Evolutionary conservation across 2,329 filamentous ascomycete genomes (phyloP).

Genomic region (Lecanicillium sp.): DNA sequence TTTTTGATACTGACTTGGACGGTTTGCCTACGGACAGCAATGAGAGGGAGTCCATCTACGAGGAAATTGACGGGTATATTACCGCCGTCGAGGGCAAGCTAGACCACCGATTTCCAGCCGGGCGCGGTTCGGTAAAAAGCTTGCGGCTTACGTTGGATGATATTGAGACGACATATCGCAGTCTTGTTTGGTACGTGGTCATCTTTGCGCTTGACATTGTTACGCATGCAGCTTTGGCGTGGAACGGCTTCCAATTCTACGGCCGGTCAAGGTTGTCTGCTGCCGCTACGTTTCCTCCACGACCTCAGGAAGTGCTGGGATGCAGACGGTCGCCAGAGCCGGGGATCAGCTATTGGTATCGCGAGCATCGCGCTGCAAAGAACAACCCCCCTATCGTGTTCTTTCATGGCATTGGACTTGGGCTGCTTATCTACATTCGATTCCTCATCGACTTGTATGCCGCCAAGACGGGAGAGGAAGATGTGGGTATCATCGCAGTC

Average conservation of each 20-base stretch:
- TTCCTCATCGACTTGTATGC: conserved; percentile 44
- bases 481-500: conserved; percentile 55
- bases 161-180: conserved; percentile 51
- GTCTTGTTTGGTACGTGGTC: conserved; percentile 55
- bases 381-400: conserved; percentile 52
- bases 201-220: conserved; percentile 46
- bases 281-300: conserved; percentile 45
- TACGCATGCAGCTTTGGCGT: conserved; percentile 35
- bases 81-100: conserved; percentile 44
- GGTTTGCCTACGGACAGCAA: conserved; percentile 13
- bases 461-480: conserved; percentile 25
- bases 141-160: conserved; percentile 59
- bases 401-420: conserved; percentile 63
- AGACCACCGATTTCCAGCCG: conserved; percentile 40
- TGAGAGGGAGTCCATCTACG: conserved; percentile 22
- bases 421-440: conserved; percentile 51
- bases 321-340: conserved; percentile 37
- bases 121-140: conserved; percentile 45
- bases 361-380: not conserved
- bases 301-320: conserved; percentile 40
- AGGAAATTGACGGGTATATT: conserved; percentile 39
- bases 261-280: conserved; percentile 27
- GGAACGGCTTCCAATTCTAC: conserved; percentile 44
- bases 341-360: conserved; percentile 54
- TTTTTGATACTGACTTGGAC: conserved; percentile 42